phyloP scores from a whole-genome alignment of 2,329 filamentous ascomycete genomes.

The Fusarium sp. region DNA sequence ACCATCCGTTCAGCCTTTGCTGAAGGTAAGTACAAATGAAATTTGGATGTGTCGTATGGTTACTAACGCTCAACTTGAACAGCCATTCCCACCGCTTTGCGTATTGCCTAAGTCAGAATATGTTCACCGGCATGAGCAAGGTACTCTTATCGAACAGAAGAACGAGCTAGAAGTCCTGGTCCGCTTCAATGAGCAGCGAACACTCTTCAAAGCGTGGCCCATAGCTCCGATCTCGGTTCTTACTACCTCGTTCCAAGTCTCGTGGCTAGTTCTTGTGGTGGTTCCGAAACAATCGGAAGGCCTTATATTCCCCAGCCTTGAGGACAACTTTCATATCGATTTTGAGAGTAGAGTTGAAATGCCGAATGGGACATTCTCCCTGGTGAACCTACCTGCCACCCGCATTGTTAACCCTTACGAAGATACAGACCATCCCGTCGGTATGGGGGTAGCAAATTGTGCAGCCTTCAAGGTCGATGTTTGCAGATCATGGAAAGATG shows the following conservation, averaged over 20 bases:
- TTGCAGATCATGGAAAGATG: conserved; percentile 46
- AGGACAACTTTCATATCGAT: conserved; percentile 48
- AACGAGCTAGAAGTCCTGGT: conserved; percentile 48
- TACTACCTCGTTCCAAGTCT: conserved; percentile 47
- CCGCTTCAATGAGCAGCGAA: conserved; percentile 43
- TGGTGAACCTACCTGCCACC: conserved; percentile 43
- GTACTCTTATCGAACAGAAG: conserved; percentile 51
- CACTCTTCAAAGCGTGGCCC: conserved; percentile 45
- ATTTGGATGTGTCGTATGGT: background rate
- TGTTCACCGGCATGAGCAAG: conserved; percentile 47
- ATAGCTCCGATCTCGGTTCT: conserved; percentile 49
- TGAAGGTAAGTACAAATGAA: conserved; percentile 14
- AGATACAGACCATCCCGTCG: conserved; percentile 12
- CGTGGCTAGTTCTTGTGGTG: conserved; percentile 51
- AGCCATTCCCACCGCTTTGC: conserved; percentile 25
- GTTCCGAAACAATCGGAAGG: conserved; percentile 36
- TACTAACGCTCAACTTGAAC: conserved; percentile 16
- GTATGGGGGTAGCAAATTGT: conserved; percentile 31
- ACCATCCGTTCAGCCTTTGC: background rate
- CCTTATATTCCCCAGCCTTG: conserved; percentile 44
- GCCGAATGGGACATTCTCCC: conserved; percentile 39
- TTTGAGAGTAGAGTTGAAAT: conserved; percentile 40
- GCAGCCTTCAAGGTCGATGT: conserved; percentile 53
- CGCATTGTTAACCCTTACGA: conserved; percentile 51
- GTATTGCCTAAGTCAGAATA: conserved; percentile 46